A percentile compares a stretch with the other conserved stretches of the same genome.
Conservation (phyloP, 2,329 filamentous ascomycete species). For the Hirsutella minnesotensis region DNA sequence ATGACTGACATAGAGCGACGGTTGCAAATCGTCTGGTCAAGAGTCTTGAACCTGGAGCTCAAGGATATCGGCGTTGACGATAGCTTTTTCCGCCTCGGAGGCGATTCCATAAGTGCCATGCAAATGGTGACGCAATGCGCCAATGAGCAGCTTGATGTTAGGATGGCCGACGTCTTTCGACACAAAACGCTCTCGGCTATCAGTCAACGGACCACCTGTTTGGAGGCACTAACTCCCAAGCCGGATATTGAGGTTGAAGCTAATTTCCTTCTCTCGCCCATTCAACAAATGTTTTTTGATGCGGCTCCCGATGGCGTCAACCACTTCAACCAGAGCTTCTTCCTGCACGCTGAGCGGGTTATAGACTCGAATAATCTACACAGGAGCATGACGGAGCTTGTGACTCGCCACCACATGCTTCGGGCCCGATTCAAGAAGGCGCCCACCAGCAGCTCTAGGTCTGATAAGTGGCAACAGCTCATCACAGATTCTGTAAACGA, state of each 20-base stretch:
- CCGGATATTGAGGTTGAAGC: too few relatives aligned
- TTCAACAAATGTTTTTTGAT: conserved; percentile 1
- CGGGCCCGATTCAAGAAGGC: conserved; percentile 4
- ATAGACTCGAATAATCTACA: too few relatives aligned
- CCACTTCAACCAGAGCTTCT: conserved; percentile 1
- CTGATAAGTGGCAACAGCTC: conserved; percentile 3
- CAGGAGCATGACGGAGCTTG: conserved; percentile 1
- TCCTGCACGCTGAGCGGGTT: neutral
- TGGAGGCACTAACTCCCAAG: too few relatives aligned
- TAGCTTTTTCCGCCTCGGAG: conserved; percentile 11
- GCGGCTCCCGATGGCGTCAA: neutral
- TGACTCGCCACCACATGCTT: conserved; percentile 6
- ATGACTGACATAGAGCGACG: neutral
- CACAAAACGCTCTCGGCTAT: neutral
- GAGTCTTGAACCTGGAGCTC: neutral
- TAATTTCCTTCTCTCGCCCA: neutral
- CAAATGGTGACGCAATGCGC: neutral
- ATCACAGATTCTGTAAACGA: neutral
- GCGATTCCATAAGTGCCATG: conserved; percentile 12
- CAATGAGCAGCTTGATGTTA: neutral
- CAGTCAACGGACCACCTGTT: neutral
- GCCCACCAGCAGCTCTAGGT: too few relatives aligned
- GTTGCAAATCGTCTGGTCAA: neutral
- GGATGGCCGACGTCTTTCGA: too few relatives aligned
- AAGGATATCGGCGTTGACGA: neutral